Evolutionary conservation across 495 filamentous ascomycete genomes (phyloP), one percentile per base, ranked within the genome.

Genomic region (Venustampulla echinocandica): DNA sequence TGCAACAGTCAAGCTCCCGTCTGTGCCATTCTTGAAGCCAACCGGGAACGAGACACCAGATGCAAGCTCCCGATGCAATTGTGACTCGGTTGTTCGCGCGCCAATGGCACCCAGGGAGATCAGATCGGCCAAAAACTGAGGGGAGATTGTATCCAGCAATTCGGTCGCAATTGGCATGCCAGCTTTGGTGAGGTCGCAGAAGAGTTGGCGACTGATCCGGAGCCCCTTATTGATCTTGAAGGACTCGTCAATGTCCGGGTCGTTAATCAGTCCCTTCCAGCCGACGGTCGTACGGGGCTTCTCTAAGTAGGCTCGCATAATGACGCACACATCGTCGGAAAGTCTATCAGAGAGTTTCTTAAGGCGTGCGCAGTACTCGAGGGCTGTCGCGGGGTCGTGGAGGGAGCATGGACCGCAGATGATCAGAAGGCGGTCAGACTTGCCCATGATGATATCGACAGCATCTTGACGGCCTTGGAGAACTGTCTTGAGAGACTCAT

Each of bases 181-280:
- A 50, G 73, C 69, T 44, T 71, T 71, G 35, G 90, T 97, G 44
- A 98, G 73, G 56, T 97, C 85, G 55, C 80, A 75, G 77, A 96
- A 98, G 56, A 98, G 74, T 67, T 93, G 80, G 46, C 92, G 70
- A 15, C 83, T 87, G 40, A 94, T 79, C 21, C 89, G 80, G 36
- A 98, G 77, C 19, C 92, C 92, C 75, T 98, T 98, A 79, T 98
- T 98, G 75, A 98, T 98, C 73, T 95, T 78, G 83, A 81, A 98
- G 64, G 84, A 87, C 67, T 94, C 81, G 63, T 98, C 87, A 64
- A 98, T 94, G 55, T 98, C 92, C 1, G 92, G 92, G 59, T 98
- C 92, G 67, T 98, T 98, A 73, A 98, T 96, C 55, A 98, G 75
- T 21, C 92, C 92, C 68, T 98, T 98, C 92, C 92, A 98, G 56